Evolutionary conservation across 1,284 basidiomycete species (phyloP), one percentile per base, ranked within the genome.

Genomic region (Hymenochaete sp.): DNA sequence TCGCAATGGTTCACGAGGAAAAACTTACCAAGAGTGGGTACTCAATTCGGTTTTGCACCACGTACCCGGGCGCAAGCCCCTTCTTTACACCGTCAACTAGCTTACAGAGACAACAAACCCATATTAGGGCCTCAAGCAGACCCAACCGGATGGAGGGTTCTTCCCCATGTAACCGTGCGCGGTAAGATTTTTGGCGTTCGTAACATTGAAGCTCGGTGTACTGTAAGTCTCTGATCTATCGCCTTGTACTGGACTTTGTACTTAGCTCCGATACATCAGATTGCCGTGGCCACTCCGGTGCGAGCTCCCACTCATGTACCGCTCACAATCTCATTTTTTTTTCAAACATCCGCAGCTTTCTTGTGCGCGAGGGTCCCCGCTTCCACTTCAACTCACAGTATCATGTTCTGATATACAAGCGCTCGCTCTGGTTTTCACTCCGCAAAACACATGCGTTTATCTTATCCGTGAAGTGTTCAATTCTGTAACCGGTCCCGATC

Each of bases 21-120:
- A 21, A 42, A 16, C 22, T 37, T 44, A 28, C 10, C 24, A 24
- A 73, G 72, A 52, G 64, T 75, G 40, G 70, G 65, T 42, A 72
- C 72, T 2, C 64, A 67, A 6, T 70, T 74, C 52, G 71, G 65
- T 26, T 74, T 72, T 55, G 64, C 73, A 11, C 70, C 72, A 10
- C 67, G 61, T 45, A 66, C 58, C 14, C 61, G 67, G 32, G 70
- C 73, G 4, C 66, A 65, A 6, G 55, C 65, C 13, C 63, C 68
- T 16, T 72, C 71, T 9, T 21, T 67, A 21, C 61, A 72, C 14
- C 66, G 72, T 45, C 71, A 69, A 52, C 57, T 72, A 32, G 70
- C 72, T 5, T 73, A 73, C 51, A 64, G 68, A 48, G 62, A 71
- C 42, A 57, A 60, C 44, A 55, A 63, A 21, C 62, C 68, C 7